A percentile compares a stretch with the other conserved stretches of the same genome.
These are phyloP conservation scores for Rhododendron kiyosumense DNA, from an alignment of 148 eudicot genomes.

Conservation along the genomic window DNA sequence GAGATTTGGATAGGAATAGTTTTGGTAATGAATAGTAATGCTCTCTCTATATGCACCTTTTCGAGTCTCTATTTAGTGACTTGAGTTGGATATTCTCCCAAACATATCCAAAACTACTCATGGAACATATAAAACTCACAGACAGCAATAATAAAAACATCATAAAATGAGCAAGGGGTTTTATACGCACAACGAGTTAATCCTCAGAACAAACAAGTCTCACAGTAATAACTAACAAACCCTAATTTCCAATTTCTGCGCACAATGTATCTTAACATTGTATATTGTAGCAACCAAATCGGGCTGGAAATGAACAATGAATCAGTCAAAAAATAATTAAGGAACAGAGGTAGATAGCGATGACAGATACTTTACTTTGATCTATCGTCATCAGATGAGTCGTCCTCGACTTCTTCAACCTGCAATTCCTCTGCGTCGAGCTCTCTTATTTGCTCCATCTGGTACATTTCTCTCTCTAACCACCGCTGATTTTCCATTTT, in stretches of 20 bases:
- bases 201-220: background rate
- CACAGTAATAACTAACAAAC: background rate
- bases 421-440: conserved; percentile 79
- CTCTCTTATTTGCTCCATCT: conserved; percentile 70
- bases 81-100: background rate
- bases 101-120: background rate
- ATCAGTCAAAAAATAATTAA: background rate
- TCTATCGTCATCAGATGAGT: conserved; percentile 42
- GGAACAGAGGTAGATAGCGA: background rate
- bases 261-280: background rate
- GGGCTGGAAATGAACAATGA: background rate
- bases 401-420: conserved; percentile 79
- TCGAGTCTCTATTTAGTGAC: background rate
- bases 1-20: background rate
- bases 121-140: background rate
- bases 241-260: background rate
- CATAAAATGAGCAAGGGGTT: background rate
- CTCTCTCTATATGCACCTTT: background rate
- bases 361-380: conserved; percentile 15
- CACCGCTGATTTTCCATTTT: conserved; percentile 45
- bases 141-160: background rate
- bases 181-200: background rate
- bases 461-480: conserved; percentile 61
- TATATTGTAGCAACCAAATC: background rate
- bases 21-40: background rate